These are phyloP conservation scores for Eucalyptus lansdowneana DNA, from an alignment of 345 rosid species.

Conservation along the genomic window DNA sequence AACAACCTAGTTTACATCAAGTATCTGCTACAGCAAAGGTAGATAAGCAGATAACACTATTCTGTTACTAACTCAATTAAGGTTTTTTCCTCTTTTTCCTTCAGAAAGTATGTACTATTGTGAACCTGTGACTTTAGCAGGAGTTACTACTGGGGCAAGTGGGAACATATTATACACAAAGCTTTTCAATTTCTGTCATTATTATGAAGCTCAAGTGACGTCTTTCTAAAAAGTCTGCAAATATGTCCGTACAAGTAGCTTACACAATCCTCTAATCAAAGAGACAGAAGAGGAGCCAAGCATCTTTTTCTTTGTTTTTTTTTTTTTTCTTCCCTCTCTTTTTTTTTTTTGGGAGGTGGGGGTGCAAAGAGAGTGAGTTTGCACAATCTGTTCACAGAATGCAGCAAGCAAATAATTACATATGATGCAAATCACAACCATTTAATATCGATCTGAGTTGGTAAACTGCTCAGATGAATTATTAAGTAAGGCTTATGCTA, in stretches of 20 bases:
- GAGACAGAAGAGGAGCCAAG: background rate
- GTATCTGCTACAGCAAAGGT: background rate
- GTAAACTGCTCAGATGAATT: background rate
- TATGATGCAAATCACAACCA: background rate
- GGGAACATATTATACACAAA: background rate
- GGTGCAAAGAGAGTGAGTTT: background rate
- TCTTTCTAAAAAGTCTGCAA: background rate
- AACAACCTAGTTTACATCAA: background rate
- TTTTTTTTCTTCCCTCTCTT: accelerated
- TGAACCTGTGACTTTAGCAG: background rate
- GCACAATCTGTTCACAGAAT: background rate
- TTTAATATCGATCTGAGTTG: background rate
- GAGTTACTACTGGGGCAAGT: background rate
- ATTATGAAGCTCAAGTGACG: background rate
- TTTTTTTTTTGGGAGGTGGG: background rate
- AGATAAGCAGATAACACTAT: background rate
- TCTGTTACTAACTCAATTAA: background rate
- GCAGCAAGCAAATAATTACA: background rate
- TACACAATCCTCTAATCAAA: background rate
- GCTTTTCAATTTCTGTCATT: background rate
- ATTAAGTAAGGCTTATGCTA: background rate
- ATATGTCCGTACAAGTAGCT: background rate
- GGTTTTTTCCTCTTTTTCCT: background rate
- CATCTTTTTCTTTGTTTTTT: background rate
- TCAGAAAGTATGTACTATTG: background rate